Base-by-base conservation (phyloP, 2,329 filamentous ascomycete genomes). In the Sporothrix variecibatus region DNA sequence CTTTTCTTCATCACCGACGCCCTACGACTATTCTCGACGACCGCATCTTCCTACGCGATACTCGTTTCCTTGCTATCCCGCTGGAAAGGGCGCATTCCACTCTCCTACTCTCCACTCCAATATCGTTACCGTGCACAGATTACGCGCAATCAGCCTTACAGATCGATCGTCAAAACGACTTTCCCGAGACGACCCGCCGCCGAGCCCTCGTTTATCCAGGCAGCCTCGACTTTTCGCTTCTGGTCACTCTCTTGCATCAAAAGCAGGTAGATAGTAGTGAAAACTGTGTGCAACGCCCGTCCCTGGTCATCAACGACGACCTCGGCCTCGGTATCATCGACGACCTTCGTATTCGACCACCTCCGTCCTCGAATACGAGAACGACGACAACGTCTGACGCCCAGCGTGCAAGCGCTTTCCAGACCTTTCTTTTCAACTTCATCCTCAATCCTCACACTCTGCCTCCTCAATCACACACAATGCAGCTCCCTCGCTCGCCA, bases 401-500 rank as follows among this genome's bases (percentile, higher is more conserved):
- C n/a, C 23, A 49, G 65, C 65, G 65, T 68, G 38, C 40, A 51
- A 49, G 43, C 65, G 43, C 65, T 34, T 15, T 49, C 12, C 12
- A 3, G 9, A 51, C 6, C 28, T 34, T 34, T 17, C 31, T 31
- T 51, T 15, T 43, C 62, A 17, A 34, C 43, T 49, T 28, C 51
- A 11, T 26, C 38, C 8, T 9, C 31, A 43, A 28, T 40, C 65
- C 46, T 17, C 28, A 56, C 56, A 3, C 26, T n/a, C n/a, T n/a
- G n/a, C 20, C 31, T 40, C 38, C 43, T 20, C 49, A 23, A 7
- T 43, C 38, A 62, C 3, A 31, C 51, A 73, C 69, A 72, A 76
- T 75, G 75, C 73, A 68, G 58, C 70, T 75, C 5, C 70, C 65
- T 1, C 58, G 64, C 3, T 60, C 72, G 17, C 71, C 73, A 49